These are phyloP conservation scores for Neoboletus magnificus DNA, from an alignment of 768 basidiomycete species.

Conservation along the genomic window DNA sequence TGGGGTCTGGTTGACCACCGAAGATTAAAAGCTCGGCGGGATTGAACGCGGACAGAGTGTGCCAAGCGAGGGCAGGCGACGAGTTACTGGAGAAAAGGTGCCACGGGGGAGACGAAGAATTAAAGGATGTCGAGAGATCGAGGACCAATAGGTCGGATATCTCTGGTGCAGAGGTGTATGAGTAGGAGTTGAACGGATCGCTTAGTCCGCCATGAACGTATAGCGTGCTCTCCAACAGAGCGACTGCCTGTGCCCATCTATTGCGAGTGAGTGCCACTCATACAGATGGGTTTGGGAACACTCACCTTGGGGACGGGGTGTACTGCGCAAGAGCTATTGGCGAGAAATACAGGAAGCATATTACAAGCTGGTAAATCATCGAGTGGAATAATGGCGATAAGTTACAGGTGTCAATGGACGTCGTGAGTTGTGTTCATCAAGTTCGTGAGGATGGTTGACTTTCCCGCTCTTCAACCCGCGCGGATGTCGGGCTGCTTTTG, in stretches of 20 bases:
- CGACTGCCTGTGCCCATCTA: constrained; percentile 84
- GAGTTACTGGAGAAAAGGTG: constrained; percentile 48
- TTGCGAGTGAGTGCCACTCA: constrained; percentile 4
- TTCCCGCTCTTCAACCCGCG: neutral
- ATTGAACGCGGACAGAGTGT: constrained; percentile 68
- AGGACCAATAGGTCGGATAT: constrained; percentile 67
- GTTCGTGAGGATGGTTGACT: constrained; percentile 3
- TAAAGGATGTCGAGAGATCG: constrained; percentile 59
- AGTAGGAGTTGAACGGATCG: constrained; percentile 62
- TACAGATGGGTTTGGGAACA: neutral
- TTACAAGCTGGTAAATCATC: constrained; percentile 10
- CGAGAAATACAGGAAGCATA: constrained; percentile 13
- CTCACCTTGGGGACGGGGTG: constrained; percentile 26
- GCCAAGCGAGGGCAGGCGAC: constrained; percentile 70
- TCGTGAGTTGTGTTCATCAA: constrained; percentile 19
- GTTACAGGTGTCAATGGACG: constrained; percentile 6
- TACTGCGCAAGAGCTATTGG: constrained; percentile 21
- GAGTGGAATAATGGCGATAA: constrained; percentile 7
- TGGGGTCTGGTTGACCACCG: constrained; percentile 70
- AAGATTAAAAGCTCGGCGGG: constrained; percentile 57
- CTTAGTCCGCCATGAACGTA: constrained; percentile 81
- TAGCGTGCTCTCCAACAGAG: constrained; percentile 55
- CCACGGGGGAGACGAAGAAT: constrained; percentile 67
- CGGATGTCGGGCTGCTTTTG: neutral
- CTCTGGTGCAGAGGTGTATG: constrained; percentile 74